Base-by-base conservation (phyloP, 2,329 filamentous ascomycete species). In the Scorias spongiosa region DNA sequence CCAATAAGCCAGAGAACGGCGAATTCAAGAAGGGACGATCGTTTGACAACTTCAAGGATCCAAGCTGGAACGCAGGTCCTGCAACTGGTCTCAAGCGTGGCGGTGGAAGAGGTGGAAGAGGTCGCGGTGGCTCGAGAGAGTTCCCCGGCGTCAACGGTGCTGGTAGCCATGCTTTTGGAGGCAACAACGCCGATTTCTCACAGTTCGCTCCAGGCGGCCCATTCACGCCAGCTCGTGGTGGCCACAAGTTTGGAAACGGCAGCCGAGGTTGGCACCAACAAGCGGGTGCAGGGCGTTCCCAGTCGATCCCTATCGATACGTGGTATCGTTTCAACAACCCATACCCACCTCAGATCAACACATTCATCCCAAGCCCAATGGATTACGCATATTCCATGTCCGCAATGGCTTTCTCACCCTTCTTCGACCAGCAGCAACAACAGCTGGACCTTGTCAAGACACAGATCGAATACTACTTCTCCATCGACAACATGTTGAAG, bases 401-500 rank as follows among this genome's bases (percentile, higher is more conserved):
- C 48, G 71, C 76, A 26, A 60, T 75, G 43, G 70, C 76, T 7
- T 81, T 72, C 55, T 68, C 69, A 49, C 69, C 72, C 37, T 76
- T 73, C 42, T 64, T 75, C 48, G 74, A 80, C 45, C 70, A 72
- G n/a, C 71, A 66, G 48, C 69, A 36, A 15, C 32, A 71, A 30
- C 54, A 78, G 29, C 64, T 75, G 49, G 62, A 62, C 58, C 74
- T 75, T 73, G 75, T 76, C 56, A 72, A 68, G 49, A 74, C 69
- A 54, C 78, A 80, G 57, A 48, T 63, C 32, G 86, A 94, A 57
- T 98, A 95, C 68, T 98, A 98, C 65, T 94, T 98, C 66, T 96
- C 89, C 0, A 75, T 94, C 26, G 84, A 95, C 57, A 98, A 98
- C 60, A 72, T 96, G 41, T 84, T 85, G 72, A 95, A 94, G 65